Conservation (phyloP, 306 rosid genomes). For the Vigna nakashimae region DNA sequence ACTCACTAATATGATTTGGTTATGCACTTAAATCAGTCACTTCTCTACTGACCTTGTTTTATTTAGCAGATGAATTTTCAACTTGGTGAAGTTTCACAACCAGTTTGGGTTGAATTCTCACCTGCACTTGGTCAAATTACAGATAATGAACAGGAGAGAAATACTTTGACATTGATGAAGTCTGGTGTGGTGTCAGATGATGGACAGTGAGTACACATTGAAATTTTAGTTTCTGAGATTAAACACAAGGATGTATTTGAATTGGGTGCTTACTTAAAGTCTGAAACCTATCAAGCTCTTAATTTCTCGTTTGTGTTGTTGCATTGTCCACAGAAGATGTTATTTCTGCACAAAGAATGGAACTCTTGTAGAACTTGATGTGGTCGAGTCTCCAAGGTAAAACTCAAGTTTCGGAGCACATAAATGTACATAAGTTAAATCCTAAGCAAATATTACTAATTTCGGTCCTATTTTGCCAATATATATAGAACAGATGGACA, state of each 20-base stretch:
- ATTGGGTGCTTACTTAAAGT: conserved; percentile 23
- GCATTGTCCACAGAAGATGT: conserved; percentile 60
- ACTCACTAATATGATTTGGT: conserved; percentile 22
- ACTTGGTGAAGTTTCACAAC: conserved; percentile 69
- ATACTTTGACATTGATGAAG: conserved; percentile 50
- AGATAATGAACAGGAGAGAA: conserved; percentile 54
- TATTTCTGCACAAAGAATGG: conserved; percentile 84
- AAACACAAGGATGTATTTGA: conserved; percentile 31
- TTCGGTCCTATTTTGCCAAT: conserved; percentile 49
- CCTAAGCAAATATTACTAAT: conserved; percentile 53
- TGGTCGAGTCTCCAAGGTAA: conserved; percentile 82
- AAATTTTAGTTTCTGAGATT: conserved; percentile 35
- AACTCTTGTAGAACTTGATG: conserved; percentile 67
- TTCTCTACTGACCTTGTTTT: conserved; percentile 5
- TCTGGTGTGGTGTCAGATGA: conserved; percentile 75
- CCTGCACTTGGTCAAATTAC: conserved; percentile 56
- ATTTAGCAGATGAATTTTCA: conserved; percentile 73
- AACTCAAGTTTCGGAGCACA: conserved; percentile 42
- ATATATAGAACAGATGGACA: conserved; percentile 83
- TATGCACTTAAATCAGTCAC: not conserved
- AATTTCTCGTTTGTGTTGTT: conserved; percentile 35
- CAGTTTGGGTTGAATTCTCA: conserved; percentile 72
- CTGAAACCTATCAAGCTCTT: conserved; percentile 35
- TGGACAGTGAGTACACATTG: conserved; percentile 65
- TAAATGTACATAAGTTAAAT: conserved; percentile 16